Conservation (phyloP, 2,329 filamentous ascomycete species). For the Pseudopyricularia javanii region DNA sequence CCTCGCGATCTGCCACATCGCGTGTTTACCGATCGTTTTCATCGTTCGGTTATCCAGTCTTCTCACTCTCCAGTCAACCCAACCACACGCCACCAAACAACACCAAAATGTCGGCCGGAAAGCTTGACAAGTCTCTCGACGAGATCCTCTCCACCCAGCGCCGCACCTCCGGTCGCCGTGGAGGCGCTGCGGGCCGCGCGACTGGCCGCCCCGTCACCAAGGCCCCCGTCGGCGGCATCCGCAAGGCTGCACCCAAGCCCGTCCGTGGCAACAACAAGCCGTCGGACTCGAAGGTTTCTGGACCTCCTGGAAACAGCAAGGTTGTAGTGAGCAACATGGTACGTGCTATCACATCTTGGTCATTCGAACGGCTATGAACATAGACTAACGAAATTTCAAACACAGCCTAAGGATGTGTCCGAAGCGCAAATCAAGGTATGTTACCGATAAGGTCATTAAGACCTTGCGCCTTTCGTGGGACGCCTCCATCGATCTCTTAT, state of each 20-base stretch:
- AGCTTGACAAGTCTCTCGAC: constrained; percentile 94
- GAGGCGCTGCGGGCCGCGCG: constrained; percentile 32
- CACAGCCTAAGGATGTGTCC: constrained; percentile 85
- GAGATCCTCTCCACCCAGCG: constrained; percentile 81
- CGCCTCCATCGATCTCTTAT: constrained; percentile 18
- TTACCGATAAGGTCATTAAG: constrained; percentile 68
- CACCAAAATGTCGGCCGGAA: constrained; percentile 64
- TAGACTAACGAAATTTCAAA: constrained; percentile 29
- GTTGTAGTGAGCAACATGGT: constrained; percentile 98
- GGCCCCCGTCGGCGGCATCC: constrained; percentile 64
- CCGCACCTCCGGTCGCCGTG: constrained; percentile 41
- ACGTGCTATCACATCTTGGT: constrained; percentile 36
- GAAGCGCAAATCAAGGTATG: constrained; percentile 99
- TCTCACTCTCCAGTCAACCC: not conserved
- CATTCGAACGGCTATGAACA: not conserved
- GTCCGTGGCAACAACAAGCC: constrained; percentile 48
- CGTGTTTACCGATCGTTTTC: not conserved
- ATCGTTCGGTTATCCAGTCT: not conserved
- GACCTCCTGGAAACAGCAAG: constrained; percentile 68
- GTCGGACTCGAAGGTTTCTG: constrained; percentile 50
- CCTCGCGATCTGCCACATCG: not conserved
- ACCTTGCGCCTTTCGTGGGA: constrained; percentile 61
- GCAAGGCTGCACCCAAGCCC: constrained; percentile 64
- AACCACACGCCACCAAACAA: constrained; percentile 4
- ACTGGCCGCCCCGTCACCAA: constrained; percentile 42